These are phyloP conservation scores for Hibiscus trionum DNA, from an alignment of 345 rosid genomes.

Conservation along the genomic window DNA sequence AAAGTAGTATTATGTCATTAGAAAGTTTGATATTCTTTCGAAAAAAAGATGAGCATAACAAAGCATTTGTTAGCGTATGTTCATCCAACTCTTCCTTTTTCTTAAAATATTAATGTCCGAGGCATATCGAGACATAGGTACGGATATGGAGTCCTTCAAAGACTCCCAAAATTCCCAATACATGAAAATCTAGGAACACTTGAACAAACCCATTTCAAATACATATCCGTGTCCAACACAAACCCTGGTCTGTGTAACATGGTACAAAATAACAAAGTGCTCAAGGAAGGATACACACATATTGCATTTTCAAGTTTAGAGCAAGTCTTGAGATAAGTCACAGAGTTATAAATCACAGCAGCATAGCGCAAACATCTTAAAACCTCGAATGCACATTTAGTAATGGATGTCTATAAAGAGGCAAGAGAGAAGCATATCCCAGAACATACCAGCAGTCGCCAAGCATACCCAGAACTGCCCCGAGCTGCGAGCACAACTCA, in stretches of 20 bases:
- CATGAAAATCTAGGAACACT: neutral
- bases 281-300: neutral
- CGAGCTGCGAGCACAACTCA: slow-evolving; percentile 94
- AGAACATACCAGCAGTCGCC: slow-evolving; percentile 87
- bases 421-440: neutral
- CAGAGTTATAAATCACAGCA: neutral
- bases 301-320: neutral
- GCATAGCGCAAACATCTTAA: neutral
- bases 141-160: neutral
- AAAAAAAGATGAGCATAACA: neutral
- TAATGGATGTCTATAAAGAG: neutral
- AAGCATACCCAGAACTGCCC: slow-evolving; percentile 97
- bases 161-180: neutral
- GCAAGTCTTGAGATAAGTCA: neutral
- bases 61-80: neutral
- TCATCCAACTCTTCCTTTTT: neutral
- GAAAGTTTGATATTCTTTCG: neutral
- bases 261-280: neutral
- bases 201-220: neutral
- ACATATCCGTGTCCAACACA: neutral
- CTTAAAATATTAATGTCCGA: neutral
- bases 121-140: neutral
- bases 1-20: neutral
- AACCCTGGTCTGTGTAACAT: neutral
- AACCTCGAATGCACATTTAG: neutral